phyloP scores from a whole-genome alignment of 805 yeast species.

The Candida hungchunana region DNA sequence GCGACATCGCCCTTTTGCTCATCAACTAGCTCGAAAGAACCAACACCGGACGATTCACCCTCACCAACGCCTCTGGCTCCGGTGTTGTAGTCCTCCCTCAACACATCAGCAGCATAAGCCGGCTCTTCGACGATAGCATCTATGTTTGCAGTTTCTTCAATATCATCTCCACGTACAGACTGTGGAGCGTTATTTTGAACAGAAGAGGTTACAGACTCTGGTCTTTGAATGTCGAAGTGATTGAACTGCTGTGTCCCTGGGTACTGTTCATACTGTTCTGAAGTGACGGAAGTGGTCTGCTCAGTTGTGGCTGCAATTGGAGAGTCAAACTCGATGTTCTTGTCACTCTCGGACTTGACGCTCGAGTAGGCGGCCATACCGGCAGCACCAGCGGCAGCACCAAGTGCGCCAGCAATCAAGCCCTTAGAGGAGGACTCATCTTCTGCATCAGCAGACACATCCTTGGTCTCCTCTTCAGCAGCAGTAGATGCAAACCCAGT shows the following conservation, averaged over 20 bases:
- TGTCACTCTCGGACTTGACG: constrained; percentile 32
- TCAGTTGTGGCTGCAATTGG: constrained; percentile 23
- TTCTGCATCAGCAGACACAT: constrained; percentile 1
- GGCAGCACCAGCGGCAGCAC: constrained; percentile 29
- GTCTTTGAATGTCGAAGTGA: constrained; percentile 40
- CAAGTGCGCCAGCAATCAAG: constrained; percentile 22
- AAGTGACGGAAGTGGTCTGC: constrained; percentile 24
- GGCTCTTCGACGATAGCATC: constrained; percentile 24
- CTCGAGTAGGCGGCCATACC: constrained; percentile 26
- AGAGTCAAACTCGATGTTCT: constrained; percentile 23
- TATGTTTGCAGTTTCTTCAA: constrained; percentile 27
- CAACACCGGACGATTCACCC: constrained; percentile 21
- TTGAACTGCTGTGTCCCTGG: constrained; percentile 17
- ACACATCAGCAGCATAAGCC: constrained; percentile 30
- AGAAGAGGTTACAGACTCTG: constrained; percentile 82
- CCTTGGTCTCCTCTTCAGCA: constrained; percentile 12
- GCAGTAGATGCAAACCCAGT: constrained; percentile 13
- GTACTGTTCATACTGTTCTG: constrained; percentile 24
- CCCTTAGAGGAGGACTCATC: constrained; percentile 20
- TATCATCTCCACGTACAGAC: constrained; percentile 76
- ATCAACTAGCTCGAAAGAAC: constrained; percentile 26
- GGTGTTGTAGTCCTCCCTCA: constrained; percentile 25
- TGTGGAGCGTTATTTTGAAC: constrained; percentile 90
- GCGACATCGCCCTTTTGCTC: constrained; percentile 8
- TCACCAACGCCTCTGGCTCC: constrained; percentile 20